Conservation (phyloP, 768 basidiomycete species). For the Pleurotus ostreatus region DNA sequence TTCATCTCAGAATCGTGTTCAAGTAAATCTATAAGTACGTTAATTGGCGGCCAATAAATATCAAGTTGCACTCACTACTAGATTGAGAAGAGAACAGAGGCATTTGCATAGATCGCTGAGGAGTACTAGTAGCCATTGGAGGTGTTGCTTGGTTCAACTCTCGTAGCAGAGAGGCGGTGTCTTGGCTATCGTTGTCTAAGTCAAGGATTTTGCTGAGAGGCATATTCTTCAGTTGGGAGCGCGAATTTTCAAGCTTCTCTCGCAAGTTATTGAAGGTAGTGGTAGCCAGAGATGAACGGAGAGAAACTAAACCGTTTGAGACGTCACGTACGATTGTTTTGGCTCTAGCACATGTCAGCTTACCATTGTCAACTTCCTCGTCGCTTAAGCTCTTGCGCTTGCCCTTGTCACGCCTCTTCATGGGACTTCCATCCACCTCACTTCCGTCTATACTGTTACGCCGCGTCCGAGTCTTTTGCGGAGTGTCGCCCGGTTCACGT, state of each 20-base stretch:
- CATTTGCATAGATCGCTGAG: slow-evolving; percentile 52
- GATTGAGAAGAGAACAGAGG: slow-evolving; percentile 52
- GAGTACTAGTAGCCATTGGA: slow-evolving; percentile 37
- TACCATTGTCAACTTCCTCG: slow-evolving; percentile 53
- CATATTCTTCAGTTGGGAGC: slow-evolving; percentile 33
- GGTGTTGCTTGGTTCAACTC: slow-evolving; percentile 37
- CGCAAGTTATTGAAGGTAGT: slow-evolving; percentile 25
- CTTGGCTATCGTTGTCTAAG: slow-evolving; percentile 26
- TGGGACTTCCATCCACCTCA: slow-evolving; percentile 54
- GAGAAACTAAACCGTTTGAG: too few species aligned
- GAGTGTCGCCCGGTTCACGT: slow-evolving; percentile 61
- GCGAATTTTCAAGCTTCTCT: slow-evolving; percentile 37
- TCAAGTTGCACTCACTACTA: slow-evolving; percentile 33
- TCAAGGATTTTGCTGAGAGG: slow-evolving; percentile 11
- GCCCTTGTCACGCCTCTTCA: slow-evolving; percentile 38
- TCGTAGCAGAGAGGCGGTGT: slow-evolving; percentile 33
- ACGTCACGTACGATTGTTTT: too few species aligned
- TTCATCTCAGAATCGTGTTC: slow-evolving; percentile 58
- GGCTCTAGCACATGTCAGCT: slow-evolving; percentile 37
- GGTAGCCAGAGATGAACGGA: too few species aligned
- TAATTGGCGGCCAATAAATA: slow-evolving; percentile 17
- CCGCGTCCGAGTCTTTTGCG: slow-evolving; percentile 47
- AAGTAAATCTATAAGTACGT: slow-evolving; percentile 6
- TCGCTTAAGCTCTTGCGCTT: slow-evolving; percentile 63
- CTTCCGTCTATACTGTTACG: slow-evolving; percentile 59